phyloP scores from a whole-genome alignment of 768 basidiomycete genomes.

The Grammothele lineata region DNA sequence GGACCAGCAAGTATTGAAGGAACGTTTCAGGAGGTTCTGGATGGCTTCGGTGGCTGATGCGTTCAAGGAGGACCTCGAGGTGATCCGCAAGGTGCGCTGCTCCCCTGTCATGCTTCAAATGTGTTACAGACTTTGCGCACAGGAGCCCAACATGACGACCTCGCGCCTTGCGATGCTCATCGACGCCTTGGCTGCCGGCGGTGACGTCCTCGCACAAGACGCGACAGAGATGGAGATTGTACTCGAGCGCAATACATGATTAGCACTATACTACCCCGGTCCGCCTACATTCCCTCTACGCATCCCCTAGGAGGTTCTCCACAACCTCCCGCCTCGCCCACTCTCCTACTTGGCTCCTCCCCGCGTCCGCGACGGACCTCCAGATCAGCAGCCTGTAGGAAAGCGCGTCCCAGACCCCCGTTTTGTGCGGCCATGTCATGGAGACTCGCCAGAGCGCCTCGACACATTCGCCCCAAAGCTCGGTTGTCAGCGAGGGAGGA shows the following conservation, averaged over 20 bases:
- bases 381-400: slow-evolving; percentile 54
- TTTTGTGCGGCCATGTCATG: slow-evolving; percentile 35
- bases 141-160: slow-evolving; percentile 66
- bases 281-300: too few relatives aligned
- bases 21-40: slow-evolving; percentile 80
- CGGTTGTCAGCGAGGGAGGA: slow-evolving; percentile 24
- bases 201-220: slow-evolving; percentile 55
- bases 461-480: slow-evolving; percentile 47
- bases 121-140: slow-evolving; percentile 12
- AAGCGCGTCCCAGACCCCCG: slow-evolving; percentile 45
- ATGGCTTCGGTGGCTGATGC: slow-evolving; percentile 80
- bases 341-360: slow-evolving; percentile 38
- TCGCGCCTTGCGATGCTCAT: slow-evolving; percentile 72
- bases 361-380: slow-evolving; percentile 42
- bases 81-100: slow-evolving; percentile 66
- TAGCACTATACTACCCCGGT: not conserved
- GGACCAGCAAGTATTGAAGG: slow-evolving; percentile 53
- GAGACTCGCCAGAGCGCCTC: slow-evolving; percentile 53
- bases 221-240: slow-evolving; percentile 76
- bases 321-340: slow-evolving; percentile 49
- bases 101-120: not conserved
- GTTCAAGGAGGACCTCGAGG: slow-evolving; percentile 80
- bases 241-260: slow-evolving; percentile 33
- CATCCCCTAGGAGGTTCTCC: too few relatives aligned
- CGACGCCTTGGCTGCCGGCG: slow-evolving; percentile 77